A percentile compares a stretch with the other conserved stretches of the same genome.
Conservation (phyloP, 163 green algal species). For the Scenedesmus sp. region DNA sequence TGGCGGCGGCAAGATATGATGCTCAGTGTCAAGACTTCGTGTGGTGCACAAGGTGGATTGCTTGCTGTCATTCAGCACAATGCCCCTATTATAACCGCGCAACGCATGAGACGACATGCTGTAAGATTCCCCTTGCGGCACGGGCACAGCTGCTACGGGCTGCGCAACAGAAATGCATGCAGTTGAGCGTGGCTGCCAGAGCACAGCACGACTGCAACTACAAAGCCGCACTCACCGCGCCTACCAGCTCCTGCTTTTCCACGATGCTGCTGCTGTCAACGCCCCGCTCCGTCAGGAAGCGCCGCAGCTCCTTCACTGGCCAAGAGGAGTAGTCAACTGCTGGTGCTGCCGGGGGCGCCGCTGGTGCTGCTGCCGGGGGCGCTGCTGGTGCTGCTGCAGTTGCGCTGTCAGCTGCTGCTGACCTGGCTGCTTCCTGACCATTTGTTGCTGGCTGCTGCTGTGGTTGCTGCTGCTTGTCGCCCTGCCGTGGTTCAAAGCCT, state of each 20-base stretch:
- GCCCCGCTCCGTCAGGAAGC: slow-evolving; percentile 73
- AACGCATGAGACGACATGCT: no score
- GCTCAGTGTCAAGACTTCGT: no score
- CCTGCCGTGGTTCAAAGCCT: slow-evolving; percentile 2
- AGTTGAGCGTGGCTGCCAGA: no score
- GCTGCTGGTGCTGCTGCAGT: slow-evolving; percentile 34
- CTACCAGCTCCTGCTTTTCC: slow-evolving; percentile 45
- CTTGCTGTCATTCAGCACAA: no score
- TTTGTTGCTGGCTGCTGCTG: slow-evolving; percentile 5
- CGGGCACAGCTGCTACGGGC: no score
- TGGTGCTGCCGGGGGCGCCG: neutral
- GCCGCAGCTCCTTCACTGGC: slow-evolving; percentile 86
- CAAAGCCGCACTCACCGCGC: no score
- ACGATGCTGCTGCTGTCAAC: slow-evolving; percentile 55
- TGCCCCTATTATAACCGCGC: no score
- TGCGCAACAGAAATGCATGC: no score
- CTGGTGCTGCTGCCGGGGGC: slow-evolving; percentile 13
- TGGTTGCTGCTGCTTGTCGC: slow-evolving; percentile 18
- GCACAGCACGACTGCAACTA: neutral
- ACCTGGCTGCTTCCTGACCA: neutral
- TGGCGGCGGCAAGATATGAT: no score
- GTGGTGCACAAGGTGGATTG: no score
- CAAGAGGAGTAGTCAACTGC: slow-evolving; percentile 66
- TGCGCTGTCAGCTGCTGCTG: neutral
- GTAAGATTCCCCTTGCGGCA: no score